Conservation (phyloP, 2,329 filamentous ascomycete species). For the Fusarium illudens region DNA sequence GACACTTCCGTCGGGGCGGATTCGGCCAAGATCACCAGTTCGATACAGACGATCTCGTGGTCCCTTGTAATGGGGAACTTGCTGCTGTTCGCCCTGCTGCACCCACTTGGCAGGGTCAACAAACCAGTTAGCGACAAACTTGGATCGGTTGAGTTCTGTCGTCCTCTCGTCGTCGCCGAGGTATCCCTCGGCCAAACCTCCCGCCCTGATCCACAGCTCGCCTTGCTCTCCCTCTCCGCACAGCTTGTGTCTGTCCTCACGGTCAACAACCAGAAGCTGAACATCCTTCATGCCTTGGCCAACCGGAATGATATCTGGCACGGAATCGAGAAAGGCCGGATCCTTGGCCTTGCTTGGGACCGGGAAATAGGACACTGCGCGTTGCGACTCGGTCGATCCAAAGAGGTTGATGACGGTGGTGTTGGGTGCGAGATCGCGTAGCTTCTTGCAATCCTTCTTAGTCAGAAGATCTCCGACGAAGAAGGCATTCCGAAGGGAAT, state of each 20-base stretch:
- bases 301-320: slow-evolving; percentile 78
- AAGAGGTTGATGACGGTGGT: slow-evolving; percentile 48
- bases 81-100: slow-evolving; percentile 69
- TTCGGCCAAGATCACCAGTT: slow-evolving; percentile 80
- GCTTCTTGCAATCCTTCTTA: slow-evolving; percentile 78
- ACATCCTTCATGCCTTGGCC: slow-evolving; percentile 89
- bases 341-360: slow-evolving; percentile 73
- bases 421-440: slow-evolving; percentile 81
- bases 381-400: slow-evolving; percentile 48
- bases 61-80: slow-evolving; percentile 59
- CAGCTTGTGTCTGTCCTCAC: slow-evolving; percentile 69
- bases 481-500: slow-evolving; percentile 70
- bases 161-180: slow-evolving; percentile 56
- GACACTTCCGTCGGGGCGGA: slow-evolving; percentile 70
- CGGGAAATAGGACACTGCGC: slow-evolving; percentile 84
- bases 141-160: slow-evolving; percentile 68
- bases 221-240: slow-evolving; percentile 85
- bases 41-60: slow-evolving; percentile 87
- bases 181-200: slow-evolving; percentile 85
- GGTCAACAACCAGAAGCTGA: slow-evolving; percentile 84
- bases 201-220: slow-evolving; percentile 84
- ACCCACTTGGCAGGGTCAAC: slow-evolving; percentile 76
- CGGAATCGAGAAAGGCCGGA: slow-evolving; percentile 56
- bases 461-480: slow-evolving; percentile 93
- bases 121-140: slow-evolving; percentile 90